Evolutionary conservation across 495 filamentous ascomycete genomes (phyloP), one percentile per base, ranked within the genome.

Genomic region (Aspergillus asperescens): DNA sequence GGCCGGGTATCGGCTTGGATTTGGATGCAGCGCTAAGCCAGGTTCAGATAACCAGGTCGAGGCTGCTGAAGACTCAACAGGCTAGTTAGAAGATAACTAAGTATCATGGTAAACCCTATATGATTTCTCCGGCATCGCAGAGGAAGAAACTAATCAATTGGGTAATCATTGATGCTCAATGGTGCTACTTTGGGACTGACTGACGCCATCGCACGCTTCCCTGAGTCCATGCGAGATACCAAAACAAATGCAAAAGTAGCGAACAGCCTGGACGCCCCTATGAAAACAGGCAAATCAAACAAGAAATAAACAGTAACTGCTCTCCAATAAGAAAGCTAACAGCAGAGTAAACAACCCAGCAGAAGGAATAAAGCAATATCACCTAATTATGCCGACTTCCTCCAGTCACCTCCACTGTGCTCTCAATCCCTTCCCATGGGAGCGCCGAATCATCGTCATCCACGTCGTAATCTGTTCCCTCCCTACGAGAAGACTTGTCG

Each of bases 381-480:
- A 24, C 19, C 32, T 56, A 61, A 48, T 62, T 50, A 43, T 52
- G 61, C 32, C 56, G 55, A 50, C 60, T 62, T 25, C 39, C 58
- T 34, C 48, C 54, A 49, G 72, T 76, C 52, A 77, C 59, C 43
- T 79, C 75, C 42, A 68, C 62, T 27, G 76, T 78, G 43, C 73
- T 77, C 59, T 79, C 75, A 49, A 79, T 72, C 13, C 76, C 76
- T 56, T 79, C 75, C 76, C 76, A 79, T 1, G 75, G 76, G 43
- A 78, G 55, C 19, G 73, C 71, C 10, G 70, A 69, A 22, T 54
- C 55, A 18, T 54, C 55, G 12, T 70, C 63, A 29, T 74, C 72
- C 25, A 68, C 66, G 23, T 59, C 60, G 18, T 57, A 63, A 25
- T 74, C 67, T 8, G 56, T 64, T 10, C 38, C 59, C 41, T 57